These are phyloP conservation scores for Stachybotrys chlorohalonatus DNA, from an alignment of 2,329 filamentous ascomycete species.

Conservation along the genomic window DNA sequence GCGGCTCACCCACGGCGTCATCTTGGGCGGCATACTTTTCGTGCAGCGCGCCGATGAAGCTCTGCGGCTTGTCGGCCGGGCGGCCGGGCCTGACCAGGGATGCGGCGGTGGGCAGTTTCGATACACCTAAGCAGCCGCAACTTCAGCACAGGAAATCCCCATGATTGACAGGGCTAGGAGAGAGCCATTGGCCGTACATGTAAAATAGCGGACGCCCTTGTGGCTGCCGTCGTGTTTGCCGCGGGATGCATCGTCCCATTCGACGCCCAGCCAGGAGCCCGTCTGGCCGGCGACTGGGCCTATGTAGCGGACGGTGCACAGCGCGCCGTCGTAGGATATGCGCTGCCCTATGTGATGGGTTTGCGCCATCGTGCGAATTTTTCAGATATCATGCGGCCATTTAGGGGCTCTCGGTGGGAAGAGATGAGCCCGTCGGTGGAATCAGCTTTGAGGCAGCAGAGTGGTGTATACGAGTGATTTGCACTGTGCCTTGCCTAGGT, in stretches of 20 bases:
- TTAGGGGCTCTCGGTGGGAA: no score
- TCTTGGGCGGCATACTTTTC: conserved; percentile 71
- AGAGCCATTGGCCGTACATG: conserved; percentile 46
- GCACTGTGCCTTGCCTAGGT: no score
- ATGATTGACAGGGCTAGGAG: background rate
- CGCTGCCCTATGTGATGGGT: conserved; percentile 56
- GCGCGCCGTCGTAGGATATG: conserved; percentile 65
- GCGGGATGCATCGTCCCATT: conserved; percentile 83
- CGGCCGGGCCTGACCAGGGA: conserved; percentile 81
- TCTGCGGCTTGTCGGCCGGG: conserved; percentile 55
- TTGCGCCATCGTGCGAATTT: conserved; percentile 23
- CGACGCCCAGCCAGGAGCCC: conserved; percentile 83
- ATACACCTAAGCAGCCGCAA: conserved; percentile 36
- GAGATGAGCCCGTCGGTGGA: no score
- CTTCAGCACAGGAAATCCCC: background rate
- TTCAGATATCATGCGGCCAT: no score
- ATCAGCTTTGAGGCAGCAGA: no score
- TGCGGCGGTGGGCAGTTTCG: conserved; percentile 58
- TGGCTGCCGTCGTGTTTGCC: conserved; percentile 89
- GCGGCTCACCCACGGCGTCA: conserved; percentile 20
- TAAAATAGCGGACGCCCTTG: conserved; percentile 71
- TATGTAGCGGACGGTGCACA: conserved; percentile 79
- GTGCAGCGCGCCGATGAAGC: conserved; percentile 71
- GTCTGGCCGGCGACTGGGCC: conserved; percentile 68
- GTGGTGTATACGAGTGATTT: no score